phyloP scores from a whole-genome alignment of 2,329 filamentous ascomycete genomes.

The Paraphaeosphaeria minitans region DNA sequence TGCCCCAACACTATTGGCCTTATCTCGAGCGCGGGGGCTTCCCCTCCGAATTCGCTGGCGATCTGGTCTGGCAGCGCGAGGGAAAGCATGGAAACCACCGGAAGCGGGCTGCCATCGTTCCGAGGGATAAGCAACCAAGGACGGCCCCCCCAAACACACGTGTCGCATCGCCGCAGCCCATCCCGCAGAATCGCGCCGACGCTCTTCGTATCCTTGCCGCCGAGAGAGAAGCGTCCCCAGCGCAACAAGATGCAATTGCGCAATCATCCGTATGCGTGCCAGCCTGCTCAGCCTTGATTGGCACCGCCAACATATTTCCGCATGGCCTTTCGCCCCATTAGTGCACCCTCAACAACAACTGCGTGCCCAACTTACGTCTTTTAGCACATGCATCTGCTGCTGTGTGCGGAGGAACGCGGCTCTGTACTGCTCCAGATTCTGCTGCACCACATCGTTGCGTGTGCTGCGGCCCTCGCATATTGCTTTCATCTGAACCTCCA shows the following conservation, averaged over 20 bases:
- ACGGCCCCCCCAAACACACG: slow-evolving; percentile 26
- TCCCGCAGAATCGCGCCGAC: slow-evolving; percentile 17
- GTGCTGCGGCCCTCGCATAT: slow-evolving; percentile 88
- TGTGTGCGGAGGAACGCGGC: slow-evolving; percentile 83
- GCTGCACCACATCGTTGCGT: slow-evolving; percentile 73
- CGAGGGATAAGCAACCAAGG: slow-evolving; percentile 18
- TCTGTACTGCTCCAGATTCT: slow-evolving; percentile 86
- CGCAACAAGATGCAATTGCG: neutral
- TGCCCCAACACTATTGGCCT: slow-evolving; percentile 38
- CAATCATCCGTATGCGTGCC: slow-evolving; percentile 2
- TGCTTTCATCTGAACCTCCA: slow-evolving; percentile 95
- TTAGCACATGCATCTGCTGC: slow-evolving; percentile 70
- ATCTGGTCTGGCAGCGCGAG: slow-evolving; percentile 10
- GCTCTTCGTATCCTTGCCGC: neutral
- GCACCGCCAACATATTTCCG: slow-evolving; percentile 47
- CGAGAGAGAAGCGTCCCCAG: neutral
- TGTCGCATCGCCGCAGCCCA: slow-evolving; percentile 25
- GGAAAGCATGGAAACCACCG: slow-evolving; percentile 4
- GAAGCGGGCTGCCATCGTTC: slow-evolving; percentile 6
- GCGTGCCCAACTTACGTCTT: slow-evolving; percentile 50
- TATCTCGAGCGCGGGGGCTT: slow-evolving; percentile 39
- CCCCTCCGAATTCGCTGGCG: slow-evolving; percentile 36
- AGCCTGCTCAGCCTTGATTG: slow-evolving; percentile 39
- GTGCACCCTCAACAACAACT: slow-evolving; percentile 19
- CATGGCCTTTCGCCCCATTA: slow-evolving; percentile 43